Conservation (phyloP, 1,284 basidiomycete species). For the Somion occarium region DNA sequence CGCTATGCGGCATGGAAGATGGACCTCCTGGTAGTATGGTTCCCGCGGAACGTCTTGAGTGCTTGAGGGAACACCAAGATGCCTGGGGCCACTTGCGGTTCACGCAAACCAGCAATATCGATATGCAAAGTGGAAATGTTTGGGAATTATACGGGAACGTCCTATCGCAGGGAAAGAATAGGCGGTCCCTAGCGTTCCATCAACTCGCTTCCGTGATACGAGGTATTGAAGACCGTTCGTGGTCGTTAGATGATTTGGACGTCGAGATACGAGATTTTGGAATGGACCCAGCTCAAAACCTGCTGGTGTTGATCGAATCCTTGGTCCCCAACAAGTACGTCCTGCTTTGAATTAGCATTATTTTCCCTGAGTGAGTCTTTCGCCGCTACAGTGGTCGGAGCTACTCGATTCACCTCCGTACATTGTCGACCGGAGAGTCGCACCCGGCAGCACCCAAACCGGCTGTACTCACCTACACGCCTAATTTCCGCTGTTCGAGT, state of each 20-base stretch:
- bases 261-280: conserved; percentile 50
- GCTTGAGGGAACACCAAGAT: conserved; percentile 38
- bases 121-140: conserved; percentile 30
- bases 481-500: conserved; percentile 15
- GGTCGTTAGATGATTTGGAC: conserved; percentile 39
- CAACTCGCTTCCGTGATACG: conserved; percentile 47
- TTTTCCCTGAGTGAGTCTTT: no score
- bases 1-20: conserved; percentile 42
- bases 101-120: conserved; percentile 31
- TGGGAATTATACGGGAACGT: conserved; percentile 63
- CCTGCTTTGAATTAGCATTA: neutral
- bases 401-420: conserved; percentile 27
- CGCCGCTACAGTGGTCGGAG: no score
- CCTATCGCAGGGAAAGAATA: conserved; percentile 39
- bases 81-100: conserved; percentile 45
- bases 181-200: conserved; percentile 35
- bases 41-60: conserved; percentile 34
- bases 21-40: conserved; percentile 28
- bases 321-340: conserved; percentile 24
- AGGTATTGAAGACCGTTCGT: conserved; percentile 40
- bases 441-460: conserved; percentile 39
- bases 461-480: conserved; percentile 29
- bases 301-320: conserved; percentile 46
- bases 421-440: conserved; percentile 39
- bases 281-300: conserved; percentile 59